Evolutionary conservation across 2,329 filamentous ascomycete genomes (phyloP).

Genomic region (Colletotrichum limetticola): DNA sequence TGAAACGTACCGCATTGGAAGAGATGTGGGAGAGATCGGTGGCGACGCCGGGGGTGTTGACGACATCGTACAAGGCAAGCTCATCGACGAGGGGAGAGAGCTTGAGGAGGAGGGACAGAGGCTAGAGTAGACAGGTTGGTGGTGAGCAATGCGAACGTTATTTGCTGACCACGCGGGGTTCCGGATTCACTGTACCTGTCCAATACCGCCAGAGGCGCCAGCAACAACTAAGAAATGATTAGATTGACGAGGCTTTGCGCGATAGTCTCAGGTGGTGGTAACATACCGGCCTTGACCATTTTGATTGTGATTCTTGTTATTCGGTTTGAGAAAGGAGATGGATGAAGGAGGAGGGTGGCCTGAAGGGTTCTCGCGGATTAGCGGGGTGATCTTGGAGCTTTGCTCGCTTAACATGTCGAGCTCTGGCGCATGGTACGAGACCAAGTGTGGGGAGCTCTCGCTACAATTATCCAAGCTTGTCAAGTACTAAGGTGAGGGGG

Average conservation of each 20-base stretch:
- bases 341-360: not conserved
- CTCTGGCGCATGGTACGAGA: slow-evolving; percentile 4
- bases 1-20: slow-evolving; percentile 74
- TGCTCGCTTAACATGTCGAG: slow-evolving; percentile 10
- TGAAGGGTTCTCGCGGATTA: slow-evolving; percentile 29
- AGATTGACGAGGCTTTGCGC: not conserved
- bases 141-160: slow-evolving; percentile 32
- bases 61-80: slow-evolving; percentile 98
- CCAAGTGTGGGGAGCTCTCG: not conserved
- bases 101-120: slow-evolving; percentile 96
- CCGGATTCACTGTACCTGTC: slow-evolving; percentile 74
- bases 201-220: slow-evolving; percentile 98
- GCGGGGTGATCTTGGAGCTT: slow-evolving; percentile 35
- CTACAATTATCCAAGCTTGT: not conserved
- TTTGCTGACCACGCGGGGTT: slow-evolving; percentile 17
- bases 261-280: not conserved
- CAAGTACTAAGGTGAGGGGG: not conserved
- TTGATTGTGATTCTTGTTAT: slow-evolving; percentile 42
- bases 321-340: slow-evolving; percentile 7
- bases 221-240: slow-evolving; percentile 73
- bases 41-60: slow-evolving; percentile 96
- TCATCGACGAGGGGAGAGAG: slow-evolving; percentile 87
- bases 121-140: slow-evolving; percentile 61
- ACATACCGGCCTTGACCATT: slow-evolving; percentile 73
- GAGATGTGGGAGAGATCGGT: slow-evolving; percentile 98